phyloP scores from a whole-genome alignment of 2,329 filamentous ascomycete genomes.

The Xylaria hypoxylon region DNA sequence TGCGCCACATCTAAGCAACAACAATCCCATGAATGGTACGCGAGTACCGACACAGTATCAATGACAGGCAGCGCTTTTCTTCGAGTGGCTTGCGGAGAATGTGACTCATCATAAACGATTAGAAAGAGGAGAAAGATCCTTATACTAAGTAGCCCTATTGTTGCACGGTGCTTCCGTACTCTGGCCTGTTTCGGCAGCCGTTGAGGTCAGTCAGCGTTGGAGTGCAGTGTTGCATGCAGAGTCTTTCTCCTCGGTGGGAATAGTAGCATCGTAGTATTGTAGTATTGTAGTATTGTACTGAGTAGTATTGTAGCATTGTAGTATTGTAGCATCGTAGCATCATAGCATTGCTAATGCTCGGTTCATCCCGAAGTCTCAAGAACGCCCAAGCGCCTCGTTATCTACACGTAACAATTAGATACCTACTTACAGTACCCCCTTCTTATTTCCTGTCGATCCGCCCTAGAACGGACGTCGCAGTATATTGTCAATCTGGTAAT shows the following conservation, averaged over 20 bases:
- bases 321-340: too few relatives aligned
- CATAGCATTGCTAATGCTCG: constrained; percentile 33
- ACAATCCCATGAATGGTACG: constrained; percentile 3
- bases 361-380: constrained; percentile 36
- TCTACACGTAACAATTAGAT: constrained; percentile 9
- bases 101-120: constrained; percentile 18
- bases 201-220: constrained; percentile 37
- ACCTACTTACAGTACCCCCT: too few relatives aligned
- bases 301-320: too few relatives aligned
- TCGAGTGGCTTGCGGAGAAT: constrained; percentile 14
- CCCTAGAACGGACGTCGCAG: constrained; percentile 14
- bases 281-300: too few relatives aligned
- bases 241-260: constrained; percentile 16
- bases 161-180: constrained; percentile 26
- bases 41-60: constrained; percentile 11
- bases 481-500: constrained; percentile 19
- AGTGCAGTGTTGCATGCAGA: constrained; percentile 37
- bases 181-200: constrained; percentile 31
- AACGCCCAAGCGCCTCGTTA: constrained; percentile 28
- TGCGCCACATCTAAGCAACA: constrained; percentile 30
- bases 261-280: constrained; percentile 26
- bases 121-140: not conserved
- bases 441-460: constrained; percentile 29
- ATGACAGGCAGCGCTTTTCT: not conserved
- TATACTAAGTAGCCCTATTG: constrained; percentile 1